phyloP scores from a whole-genome alignment of 192 early-diverging fungal species.

The Coemansia sp. region DNA sequence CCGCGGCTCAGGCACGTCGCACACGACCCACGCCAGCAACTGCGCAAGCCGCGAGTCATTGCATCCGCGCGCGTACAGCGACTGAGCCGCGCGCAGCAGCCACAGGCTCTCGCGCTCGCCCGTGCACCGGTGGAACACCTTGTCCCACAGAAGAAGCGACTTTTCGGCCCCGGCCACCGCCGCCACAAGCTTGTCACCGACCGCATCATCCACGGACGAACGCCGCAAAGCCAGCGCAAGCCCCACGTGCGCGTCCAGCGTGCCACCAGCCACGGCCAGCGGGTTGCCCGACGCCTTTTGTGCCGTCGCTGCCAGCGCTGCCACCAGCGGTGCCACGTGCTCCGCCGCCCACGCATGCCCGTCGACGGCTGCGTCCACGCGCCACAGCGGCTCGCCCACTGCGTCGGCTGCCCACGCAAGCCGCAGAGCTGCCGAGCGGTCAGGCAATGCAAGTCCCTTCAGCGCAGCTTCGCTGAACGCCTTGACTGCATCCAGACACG shows the following conservation, averaged over 20 bases:
- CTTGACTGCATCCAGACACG: neutral
- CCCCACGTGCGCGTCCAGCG: conserved; percentile 66
- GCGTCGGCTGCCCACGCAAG: conserved; percentile 65
- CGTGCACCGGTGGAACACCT: conserved; percentile 73
- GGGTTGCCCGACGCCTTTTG: conserved; percentile 64
- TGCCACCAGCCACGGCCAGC: conserved; percentile 55
- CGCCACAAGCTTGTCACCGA: conserved; percentile 13
- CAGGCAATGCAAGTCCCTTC: conserved; percentile 58
- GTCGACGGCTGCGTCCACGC: neutral
- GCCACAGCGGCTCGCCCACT: conserved; percentile 61
- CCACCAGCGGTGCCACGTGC: conserved; percentile 46
- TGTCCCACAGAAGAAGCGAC: conserved; percentile 81
- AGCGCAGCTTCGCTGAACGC: conserved; percentile 31
- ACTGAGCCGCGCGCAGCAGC: conserved; percentile 62
- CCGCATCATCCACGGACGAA: conserved; percentile 1
- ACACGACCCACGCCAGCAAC: conserved; percentile 36
- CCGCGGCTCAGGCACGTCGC: conserved; percentile 36
- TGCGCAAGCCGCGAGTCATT: conserved; percentile 25
- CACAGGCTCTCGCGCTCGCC: conserved; percentile 64
- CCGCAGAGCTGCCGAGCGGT: conserved; percentile 61
- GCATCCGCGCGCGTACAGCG: conserved; percentile 35
- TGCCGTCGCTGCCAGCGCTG: conserved; percentile 52
- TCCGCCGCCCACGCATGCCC: conserved; percentile 17
- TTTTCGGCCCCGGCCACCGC: conserved; percentile 57
- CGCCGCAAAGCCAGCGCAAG: conserved; percentile 56